A percentile compares a stretch with the other conserved stretches of the same genome.
phyloP scores from a whole-genome alignment of 345 rosid species.

The Nephelium lappaceum region DNA sequence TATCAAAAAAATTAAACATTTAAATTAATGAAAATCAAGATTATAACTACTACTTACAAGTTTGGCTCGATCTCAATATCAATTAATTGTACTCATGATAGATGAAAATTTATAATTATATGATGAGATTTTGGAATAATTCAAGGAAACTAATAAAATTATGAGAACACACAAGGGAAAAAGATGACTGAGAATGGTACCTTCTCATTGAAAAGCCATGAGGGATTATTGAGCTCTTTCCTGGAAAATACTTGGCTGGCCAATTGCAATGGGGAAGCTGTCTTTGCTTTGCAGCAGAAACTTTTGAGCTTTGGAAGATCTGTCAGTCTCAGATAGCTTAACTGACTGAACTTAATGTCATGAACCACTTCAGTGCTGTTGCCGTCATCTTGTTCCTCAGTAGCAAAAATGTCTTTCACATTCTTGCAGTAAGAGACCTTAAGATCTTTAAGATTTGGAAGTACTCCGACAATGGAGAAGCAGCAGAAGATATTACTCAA shows the following conservation, averaged over 20 bases:
- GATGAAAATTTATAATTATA: too few relatives aligned
- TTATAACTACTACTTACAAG: too few relatives aligned
- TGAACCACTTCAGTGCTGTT: not conserved
- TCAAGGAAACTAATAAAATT: not conserved
- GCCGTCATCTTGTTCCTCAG: not conserved
- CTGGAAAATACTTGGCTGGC: too few relatives aligned
- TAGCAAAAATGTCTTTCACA: constrained; percentile 14
- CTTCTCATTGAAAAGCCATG: constrained; percentile 5
- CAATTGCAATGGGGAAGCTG: too few relatives aligned
- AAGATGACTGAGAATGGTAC: not conserved
- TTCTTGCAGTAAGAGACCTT: not conserved
- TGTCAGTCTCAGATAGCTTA: not conserved
- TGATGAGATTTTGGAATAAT: too few relatives aligned
- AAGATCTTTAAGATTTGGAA: not conserved
- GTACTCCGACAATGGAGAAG: not conserved
- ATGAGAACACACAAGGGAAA: not conserved
- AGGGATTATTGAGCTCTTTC: not conserved
- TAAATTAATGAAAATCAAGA: too few relatives aligned
- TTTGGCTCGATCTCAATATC: too few relatives aligned
- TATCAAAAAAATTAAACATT: too few relatives aligned
- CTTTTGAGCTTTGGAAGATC: not conserved
- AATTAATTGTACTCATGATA: too few relatives aligned
- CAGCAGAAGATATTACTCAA: not conserved
- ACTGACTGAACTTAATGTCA: not conserved
- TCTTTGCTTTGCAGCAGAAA: not conserved